phyloP scores from a whole-genome alignment of 257 asterid species.

The Petunia secreta region DNA sequence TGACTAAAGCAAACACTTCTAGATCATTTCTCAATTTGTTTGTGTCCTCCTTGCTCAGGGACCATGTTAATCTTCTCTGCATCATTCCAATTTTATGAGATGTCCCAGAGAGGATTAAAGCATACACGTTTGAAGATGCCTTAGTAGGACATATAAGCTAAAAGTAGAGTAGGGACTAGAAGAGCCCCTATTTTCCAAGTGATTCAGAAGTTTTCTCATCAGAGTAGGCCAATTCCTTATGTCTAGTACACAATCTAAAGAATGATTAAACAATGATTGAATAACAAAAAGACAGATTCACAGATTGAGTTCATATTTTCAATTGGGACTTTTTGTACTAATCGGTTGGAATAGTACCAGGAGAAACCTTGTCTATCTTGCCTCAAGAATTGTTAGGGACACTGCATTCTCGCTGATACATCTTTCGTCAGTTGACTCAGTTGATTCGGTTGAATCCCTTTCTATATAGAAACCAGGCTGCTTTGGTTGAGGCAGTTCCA shows the following conservation, averaged over 20 bases:
- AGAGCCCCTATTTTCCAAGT: neutral
- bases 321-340: too few relatives aligned
- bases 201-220: neutral
- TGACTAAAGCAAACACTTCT: neutral
- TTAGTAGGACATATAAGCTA: neutral
- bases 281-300: neutral
- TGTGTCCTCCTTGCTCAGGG: neutral
- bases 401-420: neutral
- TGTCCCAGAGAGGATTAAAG: too few relatives aligned
- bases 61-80: neutral
- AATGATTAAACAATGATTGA: neutral
- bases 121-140: too few relatives aligned
- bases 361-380: constrained; percentile 25
- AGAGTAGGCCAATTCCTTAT: neutral
- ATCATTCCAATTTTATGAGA: neutral
- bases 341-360: neutral
- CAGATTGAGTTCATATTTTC: neutral
- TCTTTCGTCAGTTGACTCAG: constrained; percentile 21
- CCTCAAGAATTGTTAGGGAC: constrained; percentile 26
- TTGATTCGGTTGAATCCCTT: constrained; percentile 13
- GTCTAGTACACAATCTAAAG: neutral
- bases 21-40: neutral
- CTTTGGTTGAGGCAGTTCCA: constrained; percentile 35
- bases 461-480: constrained; percentile 41
- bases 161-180: neutral